A percentile compares a stretch with the other conserved stretches of the same genome.
Evolutionary conservation across 2,329 filamentous ascomycete genomes (phyloP).

Genomic region (Escovopsis sp.): DNA sequence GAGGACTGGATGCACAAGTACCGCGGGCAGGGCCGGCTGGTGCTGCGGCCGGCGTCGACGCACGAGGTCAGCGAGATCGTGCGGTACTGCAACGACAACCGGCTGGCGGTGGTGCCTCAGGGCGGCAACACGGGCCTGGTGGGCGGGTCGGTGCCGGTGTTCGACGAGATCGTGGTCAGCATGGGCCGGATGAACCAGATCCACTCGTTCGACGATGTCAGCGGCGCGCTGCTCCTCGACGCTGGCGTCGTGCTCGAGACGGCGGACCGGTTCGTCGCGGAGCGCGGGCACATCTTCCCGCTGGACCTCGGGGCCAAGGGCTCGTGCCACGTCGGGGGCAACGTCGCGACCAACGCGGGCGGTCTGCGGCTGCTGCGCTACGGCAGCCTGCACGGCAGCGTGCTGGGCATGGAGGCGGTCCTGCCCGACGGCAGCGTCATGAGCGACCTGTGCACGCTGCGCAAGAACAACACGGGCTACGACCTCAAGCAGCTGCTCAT

Average conservation of each 20-base stretch:
- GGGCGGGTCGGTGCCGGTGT: constrained; percentile 88
- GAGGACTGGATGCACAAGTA: constrained; percentile 99
- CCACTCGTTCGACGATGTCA: constrained; percentile 82
- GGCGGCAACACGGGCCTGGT: constrained; percentile 95
- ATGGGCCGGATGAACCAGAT: constrained; percentile 84
- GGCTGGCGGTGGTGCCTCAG: constrained; percentile 87
- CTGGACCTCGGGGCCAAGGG: constrained; percentile 96
- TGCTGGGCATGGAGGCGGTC: constrained; percentile 85
- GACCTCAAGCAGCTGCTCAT: constrained; percentile 96
- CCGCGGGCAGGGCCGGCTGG: constrained; percentile 73
- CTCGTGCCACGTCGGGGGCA: constrained; percentile 90
- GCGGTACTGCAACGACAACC: constrained; percentile 87
- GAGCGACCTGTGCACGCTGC: constrained; percentile 71
- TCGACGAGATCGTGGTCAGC: constrained; percentile 94
- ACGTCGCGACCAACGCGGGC: constrained; percentile 90
- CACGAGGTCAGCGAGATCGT: constrained; percentile 84
- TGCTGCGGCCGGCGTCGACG: constrained; percentile 71
- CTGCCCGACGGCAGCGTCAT: constrained; percentile 86
- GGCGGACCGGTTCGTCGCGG: constrained; percentile 72
- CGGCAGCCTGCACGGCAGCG: constrained; percentile 84
- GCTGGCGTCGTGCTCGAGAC: constrained; percentile 84
- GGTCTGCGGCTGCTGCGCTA: constrained; percentile 82
- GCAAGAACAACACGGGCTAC: constrained; percentile 99
- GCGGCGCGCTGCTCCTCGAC: constrained; percentile 78
- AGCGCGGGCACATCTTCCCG: constrained; percentile 80